phyloP scores from a whole-genome alignment of 345 rosid species.

The Cardamine occulta region DNA sequence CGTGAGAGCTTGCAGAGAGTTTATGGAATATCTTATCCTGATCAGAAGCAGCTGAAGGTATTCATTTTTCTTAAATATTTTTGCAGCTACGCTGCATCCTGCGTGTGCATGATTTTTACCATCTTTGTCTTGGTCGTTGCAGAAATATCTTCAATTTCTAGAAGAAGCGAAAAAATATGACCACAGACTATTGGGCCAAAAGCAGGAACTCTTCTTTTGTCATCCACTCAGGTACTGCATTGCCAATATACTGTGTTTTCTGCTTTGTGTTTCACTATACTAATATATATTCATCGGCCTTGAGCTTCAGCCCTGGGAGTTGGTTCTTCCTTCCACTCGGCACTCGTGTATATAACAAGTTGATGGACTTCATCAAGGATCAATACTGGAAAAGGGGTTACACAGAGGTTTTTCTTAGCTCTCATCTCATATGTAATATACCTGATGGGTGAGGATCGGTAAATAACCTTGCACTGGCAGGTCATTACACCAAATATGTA shows the following conservation, averaged over 20 bases:
- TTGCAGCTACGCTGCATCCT: background rate
- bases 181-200: conserved; percentile 82
- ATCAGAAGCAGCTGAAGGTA: conserved; percentile 85
- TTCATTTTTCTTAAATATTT: conserved; percentile 11
- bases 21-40: conserved; percentile 97
- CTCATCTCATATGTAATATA: conserved; percentile 6
- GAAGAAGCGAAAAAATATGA: conserved; percentile 97
- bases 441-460: conserved; percentile 28
- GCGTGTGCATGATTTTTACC: background rate
- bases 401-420: conserved; percentile 63
- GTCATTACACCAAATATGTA: conserved; percentile 91
- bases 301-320: conserved; percentile 89
- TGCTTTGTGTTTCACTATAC: conserved; percentile 17
- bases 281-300: conserved; percentile 17
- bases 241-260: conserved; percentile 13
- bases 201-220: conserved; percentile 94
- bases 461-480: conserved; percentile 52
- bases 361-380: conserved; percentile 72
- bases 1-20: conserved; percentile 98
- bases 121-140: conserved; percentile 33
- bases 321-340: conserved; percentile 97
- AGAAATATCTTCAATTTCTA: conserved; percentile 72
- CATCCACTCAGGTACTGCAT: conserved; percentile 71
- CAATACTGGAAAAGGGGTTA: conserved; percentile 89
- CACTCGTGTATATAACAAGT: conserved; percentile 82